Evolutionary conservation across 495 filamentous ascomycete genomes (phyloP), one percentile per base, ranked within the genome.

Genomic region (Letharia lupina): DNA sequence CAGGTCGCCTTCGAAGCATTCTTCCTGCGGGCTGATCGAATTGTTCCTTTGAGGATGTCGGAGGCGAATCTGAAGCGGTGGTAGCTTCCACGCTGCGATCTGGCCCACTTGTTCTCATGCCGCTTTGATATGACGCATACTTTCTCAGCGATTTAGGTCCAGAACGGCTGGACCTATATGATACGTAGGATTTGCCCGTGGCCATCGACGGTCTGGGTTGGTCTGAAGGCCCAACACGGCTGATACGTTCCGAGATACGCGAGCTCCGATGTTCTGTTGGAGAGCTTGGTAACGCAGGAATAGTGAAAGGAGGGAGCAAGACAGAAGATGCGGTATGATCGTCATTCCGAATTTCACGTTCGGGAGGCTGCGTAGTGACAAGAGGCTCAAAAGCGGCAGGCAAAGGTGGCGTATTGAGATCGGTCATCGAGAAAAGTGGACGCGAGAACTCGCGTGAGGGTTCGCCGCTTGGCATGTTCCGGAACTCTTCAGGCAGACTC

Each of bases 1-100:
- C 94, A 23, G 93, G 95, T 39, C 90, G 84, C 72, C 94, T 84
- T 65, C 94, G 85, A 50, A 98, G 85, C 66, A 89, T 82, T 59
- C 79, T 81, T 18, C 75, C 77, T 10, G 74, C 70, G 44, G 73
- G 72, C 62, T 74, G 78, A 45, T 79, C 77, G n/a, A 68, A 56
- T 42, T 71, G 61, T 50, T 79, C 78, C 23, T 75, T 77, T 9
- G 69, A 73, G 31, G 74, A 71, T 65, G 73, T 68, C 16, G 66
- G 74, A 40, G 78, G 74, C 47, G 77, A 74, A 50, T 70, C 82
- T 11, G 86, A 86, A 45, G 79, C 78, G 0, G 81, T 82, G 0
- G 79, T 84, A 35, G 80, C 78, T 67, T 87, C 86, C 68, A 87
- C 86, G 69, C 82, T 84, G 60, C 77, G 77, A 54, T 84, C 79